Evolutionary conservation across 352 stramenopile species (phyloP), one percentile per base, ranked within the genome.

Genomic region (Thraustotheca clavata): DNA sequence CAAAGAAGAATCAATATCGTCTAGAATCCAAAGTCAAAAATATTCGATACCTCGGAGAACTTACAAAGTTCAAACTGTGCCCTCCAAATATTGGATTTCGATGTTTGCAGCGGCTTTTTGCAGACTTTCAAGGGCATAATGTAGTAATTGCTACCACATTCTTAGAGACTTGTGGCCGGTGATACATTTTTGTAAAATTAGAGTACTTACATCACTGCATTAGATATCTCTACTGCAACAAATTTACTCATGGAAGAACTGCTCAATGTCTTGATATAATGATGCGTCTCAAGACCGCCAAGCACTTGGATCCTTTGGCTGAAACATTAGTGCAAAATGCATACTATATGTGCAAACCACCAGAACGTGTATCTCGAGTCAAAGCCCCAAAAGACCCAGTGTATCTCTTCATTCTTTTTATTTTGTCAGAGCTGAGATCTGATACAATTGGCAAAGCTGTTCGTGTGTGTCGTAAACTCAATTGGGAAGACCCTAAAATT

Each of bases 61-160:
- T 99, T 0, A 94, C 97, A 14, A 99, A 99, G 67, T 99, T 99
- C 59, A 83, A 87, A 47, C 81, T 98, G 12, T 97, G 94, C 33
- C 94, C 96, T 38, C 96, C 96, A 4, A 96, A 97, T 33, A 86
- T 97, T 20, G 88, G 87, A 32, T 96, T 99, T 46, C 83, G 89
- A 24, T 98, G 93, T 50, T 75, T 98, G 9, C 89, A 95, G 67
- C 81, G 88, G 46, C 99, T 95, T 71, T 89, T 98, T 36, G 72
- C 89, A 59, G 96, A 99, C 68, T 99, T 99, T 69, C 88, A 87
- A 59, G 91, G 94, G 3, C 86, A 95, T 71, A 98, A 98, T 69
- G 92, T 99, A 47, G 84, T 98, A 72, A 83, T 98, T 14, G 88
- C 93, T 3, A 98, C 94, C n/a, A 91, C 87, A 24, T 81, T 99